These are phyloP conservation scores for Russula lepida DNA, from an alignment of 768 basidiomycete genomes.

Conservation along the genomic window DNA sequence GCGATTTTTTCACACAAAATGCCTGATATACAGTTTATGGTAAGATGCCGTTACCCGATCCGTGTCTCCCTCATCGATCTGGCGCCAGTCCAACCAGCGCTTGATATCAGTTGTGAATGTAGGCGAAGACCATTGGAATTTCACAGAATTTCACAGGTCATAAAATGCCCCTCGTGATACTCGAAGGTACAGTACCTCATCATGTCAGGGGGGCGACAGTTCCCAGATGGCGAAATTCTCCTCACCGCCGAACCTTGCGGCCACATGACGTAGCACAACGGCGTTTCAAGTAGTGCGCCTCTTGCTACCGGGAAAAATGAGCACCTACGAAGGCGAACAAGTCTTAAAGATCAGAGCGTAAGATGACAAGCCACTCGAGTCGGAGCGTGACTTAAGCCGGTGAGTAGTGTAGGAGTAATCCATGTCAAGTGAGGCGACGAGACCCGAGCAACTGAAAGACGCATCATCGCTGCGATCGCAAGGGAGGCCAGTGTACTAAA, in stretches of 20 bases:
- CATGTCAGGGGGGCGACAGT: background rate
- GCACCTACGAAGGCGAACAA: background rate
- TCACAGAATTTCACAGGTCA: background rate
- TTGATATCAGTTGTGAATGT: background rate
- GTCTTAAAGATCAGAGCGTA: background rate
- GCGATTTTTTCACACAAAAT: slow-evolving; percentile 2
- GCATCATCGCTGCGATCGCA: too few relatives aligned
- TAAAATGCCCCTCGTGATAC: slow-evolving; percentile 2
- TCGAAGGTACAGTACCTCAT: background rate
- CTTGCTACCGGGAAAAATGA: background rate
- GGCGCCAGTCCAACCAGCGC: background rate
- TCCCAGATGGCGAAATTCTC: background rate
- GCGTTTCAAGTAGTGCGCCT: background rate
- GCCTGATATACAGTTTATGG: background rate
- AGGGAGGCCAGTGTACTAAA: background rate
- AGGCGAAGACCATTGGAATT: background rate
- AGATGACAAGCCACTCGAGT: background rate
- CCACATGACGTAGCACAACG: background rate
- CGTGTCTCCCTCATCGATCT: background rate
- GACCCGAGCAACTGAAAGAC: background rate
- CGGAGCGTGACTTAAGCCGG: background rate
- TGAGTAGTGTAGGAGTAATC: background rate
- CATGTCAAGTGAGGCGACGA: background rate
- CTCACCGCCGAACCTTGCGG: background rate
- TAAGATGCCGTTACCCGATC: background rate